Evolutionary conservation across 805 yeast species (phyloP), one percentile per base, ranked within the genome.

Genomic region (Schwanniomyces polymorphus): DNA sequence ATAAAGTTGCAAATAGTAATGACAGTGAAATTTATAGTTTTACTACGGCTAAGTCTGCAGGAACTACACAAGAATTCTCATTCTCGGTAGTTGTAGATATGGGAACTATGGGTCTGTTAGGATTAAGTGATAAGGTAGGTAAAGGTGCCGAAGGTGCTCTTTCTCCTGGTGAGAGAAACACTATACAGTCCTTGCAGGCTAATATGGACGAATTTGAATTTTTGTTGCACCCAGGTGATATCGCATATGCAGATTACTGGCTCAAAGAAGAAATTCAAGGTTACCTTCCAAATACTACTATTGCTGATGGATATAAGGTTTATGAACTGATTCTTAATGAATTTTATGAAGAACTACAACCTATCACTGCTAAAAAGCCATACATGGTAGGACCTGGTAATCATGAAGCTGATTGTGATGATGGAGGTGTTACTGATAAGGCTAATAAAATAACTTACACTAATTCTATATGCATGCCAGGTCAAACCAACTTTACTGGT

Each of bases 241-340:
- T 51, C 35, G 55, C 55, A 1, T 51, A 51, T 21, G 55, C 55
- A 9, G 55, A 51, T 27, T 51, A 49, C 45, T 51, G 55, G 53
- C 42, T 51, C 29, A 49, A 44, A 44, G 55, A 51, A 37, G 52
- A 49, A 26, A 27, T 42, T 33, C 49, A 51, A 28, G 47, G 46
- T 4, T 51, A 51, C 42, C 27, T 51, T 18, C 45, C 44, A n/a
- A 51, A 48, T 35, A 45, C 45, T 21, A 37, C 50, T 16, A 42
- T 50, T 43, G 29, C 44, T 23, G 34, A 42, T 11, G 50, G 50
- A 16, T 43, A 43, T 14, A 38, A 51, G 35, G 53, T 51, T 10
- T 51, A 51, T 31, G 55, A 51, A n/a, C 46, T 29, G 37, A 51
- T 51, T 34, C 52, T 51, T 33, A 51, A 51, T 35, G 52, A 41